Evolutionary conservation across 176 grass and related monocot genomes (phyloP).

Genomic region (Chloris gayana): DNA sequence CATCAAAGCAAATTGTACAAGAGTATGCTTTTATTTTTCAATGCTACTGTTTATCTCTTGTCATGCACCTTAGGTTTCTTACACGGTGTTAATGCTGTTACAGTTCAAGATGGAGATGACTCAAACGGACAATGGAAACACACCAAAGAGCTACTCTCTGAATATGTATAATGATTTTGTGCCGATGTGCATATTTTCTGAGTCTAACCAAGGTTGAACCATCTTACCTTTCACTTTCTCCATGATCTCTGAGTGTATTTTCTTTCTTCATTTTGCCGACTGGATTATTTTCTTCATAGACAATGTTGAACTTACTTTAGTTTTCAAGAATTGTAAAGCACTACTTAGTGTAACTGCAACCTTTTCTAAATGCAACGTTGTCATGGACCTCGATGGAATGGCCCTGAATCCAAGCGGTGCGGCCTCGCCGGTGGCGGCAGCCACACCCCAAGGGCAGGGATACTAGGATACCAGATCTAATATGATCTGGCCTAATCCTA

Average conservation of each 20-base stretch:
- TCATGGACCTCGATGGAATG: too few species aligned
- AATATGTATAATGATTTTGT: constrained; percentile 97
- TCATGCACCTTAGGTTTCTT: constrained; percentile 33
- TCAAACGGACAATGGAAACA: constrained; percentile 63
- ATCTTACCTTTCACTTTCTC: neutral
- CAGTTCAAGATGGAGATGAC: constrained; percentile 99
- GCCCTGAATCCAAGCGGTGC: too few species aligned
- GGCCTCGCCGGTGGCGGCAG: too few species aligned
- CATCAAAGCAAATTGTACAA: constrained; percentile 1
- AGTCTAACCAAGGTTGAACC: constrained; percentile 79
- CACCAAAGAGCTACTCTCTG: constrained; percentile 82
- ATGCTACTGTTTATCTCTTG: neutral
- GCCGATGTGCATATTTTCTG: constrained; percentile 78
- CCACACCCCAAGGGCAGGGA: too few species aligned
- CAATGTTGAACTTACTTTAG: neutral
- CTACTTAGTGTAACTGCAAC: neutral
- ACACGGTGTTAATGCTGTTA: constrained; percentile 29
- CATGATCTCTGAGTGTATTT: constrained; percentile 1
- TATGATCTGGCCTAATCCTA: too few species aligned
- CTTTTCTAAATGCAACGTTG: constrained; percentile 16
- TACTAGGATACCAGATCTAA: too few species aligned
- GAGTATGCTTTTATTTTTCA: constrained; percentile 13
- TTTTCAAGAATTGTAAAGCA: neutral
- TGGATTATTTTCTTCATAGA: neutral
- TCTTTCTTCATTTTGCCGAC: neutral